These are phyloP conservation scores for Kazachstania sp. DNA, from an alignment of 1,139 yeast species.

Conservation along the genomic window DNA sequence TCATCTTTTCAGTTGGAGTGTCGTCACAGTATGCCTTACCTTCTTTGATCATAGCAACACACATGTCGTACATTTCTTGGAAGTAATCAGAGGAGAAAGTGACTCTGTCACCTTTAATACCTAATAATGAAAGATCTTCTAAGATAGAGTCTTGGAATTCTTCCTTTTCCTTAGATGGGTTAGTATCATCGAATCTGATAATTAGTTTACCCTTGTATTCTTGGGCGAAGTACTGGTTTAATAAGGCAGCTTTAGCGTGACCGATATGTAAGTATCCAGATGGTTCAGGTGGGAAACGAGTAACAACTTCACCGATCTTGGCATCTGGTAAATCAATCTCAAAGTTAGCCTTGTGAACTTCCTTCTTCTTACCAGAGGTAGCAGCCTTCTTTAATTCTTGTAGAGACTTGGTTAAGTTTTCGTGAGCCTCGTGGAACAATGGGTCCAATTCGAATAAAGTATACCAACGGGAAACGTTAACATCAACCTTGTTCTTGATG, in stretches of 20 bases:
- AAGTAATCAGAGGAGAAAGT: conserved; percentile 92
- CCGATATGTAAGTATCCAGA: conserved; percentile 96
- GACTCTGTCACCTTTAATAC: conserved; percentile 79
- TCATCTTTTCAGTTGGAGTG: conserved; percentile 86
- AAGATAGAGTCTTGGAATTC: conserved; percentile 90
- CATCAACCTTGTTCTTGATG: conserved; percentile 72
- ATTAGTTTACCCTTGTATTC: conserved; percentile 89
- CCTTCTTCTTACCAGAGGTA: conserved; percentile 58
- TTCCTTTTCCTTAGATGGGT: conserved; percentile 87
- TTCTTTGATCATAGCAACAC: conserved; percentile 76
- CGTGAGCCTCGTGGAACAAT: conserved; percentile 63
- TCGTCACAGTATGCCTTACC: conserved; percentile 97
- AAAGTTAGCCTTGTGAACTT: conserved; percentile 78
- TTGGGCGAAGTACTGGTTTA: conserved; percentile 92
- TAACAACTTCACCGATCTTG: conserved; percentile 84
- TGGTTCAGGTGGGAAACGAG: conserved; percentile 85
- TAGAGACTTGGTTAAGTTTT: conserved; percentile 55
- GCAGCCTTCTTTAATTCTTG: conserved; percentile 67
- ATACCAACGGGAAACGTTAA: conserved; percentile 93
- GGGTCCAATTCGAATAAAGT: conserved; percentile 59
- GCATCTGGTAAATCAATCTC: conserved; percentile 91
- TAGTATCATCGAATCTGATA: conserved; percentile 93
- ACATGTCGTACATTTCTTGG: conserved; percentile 78
- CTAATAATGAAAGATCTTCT: conserved; percentile 80
- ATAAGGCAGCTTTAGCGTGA: conserved; percentile 93